Conservation (phyloP, 345 rosid genomes). For the Euphorbia peplus region DNA sequence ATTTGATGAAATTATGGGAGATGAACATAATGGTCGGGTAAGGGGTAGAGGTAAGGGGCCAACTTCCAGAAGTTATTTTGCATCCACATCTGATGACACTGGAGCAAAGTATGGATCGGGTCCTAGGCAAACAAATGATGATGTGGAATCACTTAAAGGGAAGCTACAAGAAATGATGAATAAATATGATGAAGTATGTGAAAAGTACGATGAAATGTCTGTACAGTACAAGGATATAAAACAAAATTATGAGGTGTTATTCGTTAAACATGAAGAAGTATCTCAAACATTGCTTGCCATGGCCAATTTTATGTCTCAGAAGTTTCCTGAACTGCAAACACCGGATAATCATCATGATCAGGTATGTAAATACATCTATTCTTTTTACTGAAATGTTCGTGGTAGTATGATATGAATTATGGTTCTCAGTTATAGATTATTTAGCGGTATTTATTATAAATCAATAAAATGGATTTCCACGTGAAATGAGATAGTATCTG, state of each 20-base stretch:
- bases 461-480: too few relatives aligned
- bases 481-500: too few relatives aligned
- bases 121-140: neutral
- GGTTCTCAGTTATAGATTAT: too few relatives aligned
- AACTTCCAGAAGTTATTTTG: neutral
- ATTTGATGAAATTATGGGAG: neutral
- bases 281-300: conserved; percentile 1
- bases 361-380: neutral
- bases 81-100: neutral
- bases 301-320: neutral
- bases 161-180: neutral
- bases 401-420: too few relatives aligned
- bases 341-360: neutral
- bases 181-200: neutral
- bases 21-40: conserved; percentile 2
- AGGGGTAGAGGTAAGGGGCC: neutral
- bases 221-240: too few relatives aligned
- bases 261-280: neutral
- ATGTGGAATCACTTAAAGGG: neutral
- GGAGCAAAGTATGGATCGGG: neutral
- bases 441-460: too few relatives aligned
- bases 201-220: neutral
- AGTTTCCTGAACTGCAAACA: neutral
- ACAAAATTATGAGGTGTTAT: neutral
- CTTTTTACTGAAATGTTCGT: too few relatives aligned